Percentiles rank a stretch among this genome's conserved stretches.
Evolutionary conservation across 208 protist species (phyloP).

Genomic region (Tritrichomonas musculus): DNA sequence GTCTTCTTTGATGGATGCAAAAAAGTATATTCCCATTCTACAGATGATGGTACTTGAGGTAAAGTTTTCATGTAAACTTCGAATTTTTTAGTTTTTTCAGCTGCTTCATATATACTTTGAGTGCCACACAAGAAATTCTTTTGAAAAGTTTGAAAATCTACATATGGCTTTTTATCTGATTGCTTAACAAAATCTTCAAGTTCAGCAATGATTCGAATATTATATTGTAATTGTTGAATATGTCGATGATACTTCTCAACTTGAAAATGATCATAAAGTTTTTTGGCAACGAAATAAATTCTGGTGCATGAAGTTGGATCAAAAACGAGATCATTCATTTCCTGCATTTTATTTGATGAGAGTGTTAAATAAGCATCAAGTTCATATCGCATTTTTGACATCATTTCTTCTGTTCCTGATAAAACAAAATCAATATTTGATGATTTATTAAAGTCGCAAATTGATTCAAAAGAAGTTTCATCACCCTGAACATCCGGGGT

Average conservation of each 20-base stretch:
- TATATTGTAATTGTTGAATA: not conserved
- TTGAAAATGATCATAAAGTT: too few species aligned
- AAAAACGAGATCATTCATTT: not conserved
- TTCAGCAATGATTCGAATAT: not conserved
- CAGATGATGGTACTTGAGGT: not conserved
- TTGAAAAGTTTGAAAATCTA: not conserved
- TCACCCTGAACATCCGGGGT: not conserved
- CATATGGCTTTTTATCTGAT: not conserved
- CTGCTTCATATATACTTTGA: not conserved
- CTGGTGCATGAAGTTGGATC: too few species aligned
- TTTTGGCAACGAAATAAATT: too few species aligned
- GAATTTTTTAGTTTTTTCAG: not conserved
- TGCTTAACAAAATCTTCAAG: not conserved
- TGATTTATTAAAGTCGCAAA: not conserved
- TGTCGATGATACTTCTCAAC: not conserved
- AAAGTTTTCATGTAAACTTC: not conserved
- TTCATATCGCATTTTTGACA: not conserved
- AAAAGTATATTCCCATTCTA: not conserved
- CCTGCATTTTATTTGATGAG: not conserved
- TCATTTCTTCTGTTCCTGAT: not conserved
- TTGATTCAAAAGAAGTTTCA: not conserved
- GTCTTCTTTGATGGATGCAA: not conserved
- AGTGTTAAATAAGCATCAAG: not conserved
- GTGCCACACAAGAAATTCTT: not conserved
- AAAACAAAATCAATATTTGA: not conserved